Evolutionary conservation across 805 yeast genomes (phyloP).

Genomic region (Candida lessepsii): DNA sequence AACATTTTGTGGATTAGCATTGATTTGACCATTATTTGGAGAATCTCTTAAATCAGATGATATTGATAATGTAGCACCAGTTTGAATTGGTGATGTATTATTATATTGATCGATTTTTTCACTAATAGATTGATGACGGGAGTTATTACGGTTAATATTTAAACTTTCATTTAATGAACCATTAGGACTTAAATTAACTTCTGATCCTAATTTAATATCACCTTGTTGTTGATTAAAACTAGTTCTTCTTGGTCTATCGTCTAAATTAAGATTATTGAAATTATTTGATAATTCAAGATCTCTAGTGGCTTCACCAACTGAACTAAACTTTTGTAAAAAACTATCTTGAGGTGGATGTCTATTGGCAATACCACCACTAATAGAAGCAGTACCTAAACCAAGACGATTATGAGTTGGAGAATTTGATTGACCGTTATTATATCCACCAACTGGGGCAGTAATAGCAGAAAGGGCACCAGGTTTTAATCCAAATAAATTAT

Average conservation of each 20-base stretch:
- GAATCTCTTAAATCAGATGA: constrained; percentile 24
- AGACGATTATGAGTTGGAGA: constrained; percentile 22
- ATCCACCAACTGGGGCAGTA: constrained; percentile 44
- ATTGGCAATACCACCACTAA: constrained; percentile 53
- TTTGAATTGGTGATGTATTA: constrained; percentile 44
- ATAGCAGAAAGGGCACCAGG: constrained; percentile 48
- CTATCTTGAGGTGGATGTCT: constrained; percentile 48
- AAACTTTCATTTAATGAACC: constrained; percentile 45
- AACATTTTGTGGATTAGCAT: not conserved
- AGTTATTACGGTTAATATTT: constrained; percentile 35
- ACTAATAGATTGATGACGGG: constrained; percentile 53
- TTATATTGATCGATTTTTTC: constrained; percentile 64
- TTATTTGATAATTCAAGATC: constrained; percentile 55
- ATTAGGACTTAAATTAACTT: constrained; percentile 25
- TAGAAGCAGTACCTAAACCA: constrained; percentile 58
- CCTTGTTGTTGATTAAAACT: constrained; percentile 35
- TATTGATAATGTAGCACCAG: constrained; percentile 36
- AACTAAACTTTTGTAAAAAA: constrained; percentile 60
- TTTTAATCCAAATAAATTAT: constrained; percentile 47
- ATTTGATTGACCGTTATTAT: constrained; percentile 16
- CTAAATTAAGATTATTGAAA: constrained; percentile 37
- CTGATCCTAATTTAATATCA: constrained; percentile 1
- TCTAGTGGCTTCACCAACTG: constrained; percentile 68
- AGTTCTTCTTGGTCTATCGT: constrained; percentile 36
- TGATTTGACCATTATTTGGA: not conserved